These are phyloP conservation scores for Thielaviopsis euricoi DNA, from an alignment of 2,329 filamentous ascomycete species.

Conservation along the genomic window DNA sequence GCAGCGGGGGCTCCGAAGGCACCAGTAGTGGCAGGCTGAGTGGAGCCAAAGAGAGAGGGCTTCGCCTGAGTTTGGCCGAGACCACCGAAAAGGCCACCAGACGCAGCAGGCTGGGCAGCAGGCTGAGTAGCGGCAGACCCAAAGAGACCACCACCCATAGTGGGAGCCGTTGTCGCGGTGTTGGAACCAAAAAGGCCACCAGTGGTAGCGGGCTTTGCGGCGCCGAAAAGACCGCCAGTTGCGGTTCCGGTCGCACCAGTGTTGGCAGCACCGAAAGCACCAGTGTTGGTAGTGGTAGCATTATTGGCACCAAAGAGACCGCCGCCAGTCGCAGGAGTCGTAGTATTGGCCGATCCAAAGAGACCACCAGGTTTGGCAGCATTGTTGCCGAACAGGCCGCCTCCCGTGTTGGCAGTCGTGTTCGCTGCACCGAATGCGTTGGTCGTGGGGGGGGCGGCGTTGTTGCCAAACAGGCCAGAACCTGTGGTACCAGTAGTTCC, in stretches of 20 bases:
- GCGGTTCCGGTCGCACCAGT: conserved; percentile 4
- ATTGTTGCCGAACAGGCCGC: conserved; percentile 27
- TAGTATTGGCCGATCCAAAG: conserved; percentile 22
- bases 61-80: conserved; percentile 38
- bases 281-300: conserved; percentile 24
- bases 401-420: conserved; percentile 16
- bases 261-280: conserved; percentile 31
- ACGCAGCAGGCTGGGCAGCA: conserved; percentile 16
- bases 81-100: conserved; percentile 24
- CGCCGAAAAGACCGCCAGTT: conserved; percentile 26
- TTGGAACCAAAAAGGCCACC: conserved; percentile 25
- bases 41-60: conserved; percentile 36
- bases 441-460: conserved; percentile 13
- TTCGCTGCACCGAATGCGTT: conserved; percentile 25
- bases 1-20: conserved; percentile 36
- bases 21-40: conserved; percentile 28
- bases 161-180: conserved; percentile 23
- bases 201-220: conserved; percentile 16
- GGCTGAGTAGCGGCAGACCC: conserved; percentile 26
- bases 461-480: conserved; percentile 30
- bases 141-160: conserved; percentile 14
- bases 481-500: conserved; percentile 16
- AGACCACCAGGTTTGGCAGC: conserved; percentile 18
- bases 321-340: conserved; percentile 18
- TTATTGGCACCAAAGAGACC: conserved; percentile 26